These are phyloP conservation scores for Piloderma croceum DNA, from an alignment of 768 basidiomycete genomes.

Conservation along the genomic window DNA sequence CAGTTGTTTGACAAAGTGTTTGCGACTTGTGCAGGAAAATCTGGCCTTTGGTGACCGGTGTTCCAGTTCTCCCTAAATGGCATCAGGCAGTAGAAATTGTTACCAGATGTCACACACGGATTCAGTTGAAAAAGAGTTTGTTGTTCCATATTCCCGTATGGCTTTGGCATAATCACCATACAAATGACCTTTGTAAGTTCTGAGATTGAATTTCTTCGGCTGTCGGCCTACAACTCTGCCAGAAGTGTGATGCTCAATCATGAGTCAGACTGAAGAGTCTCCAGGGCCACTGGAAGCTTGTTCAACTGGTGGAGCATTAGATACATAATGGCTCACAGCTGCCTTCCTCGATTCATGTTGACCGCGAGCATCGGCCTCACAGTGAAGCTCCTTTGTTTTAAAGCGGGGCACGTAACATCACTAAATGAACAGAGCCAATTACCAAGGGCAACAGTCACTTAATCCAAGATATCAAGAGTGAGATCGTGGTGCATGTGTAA, in stretches of 20 bases:
- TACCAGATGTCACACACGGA: conserved; percentile 8
- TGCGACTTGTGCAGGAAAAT: conserved; percentile 19
- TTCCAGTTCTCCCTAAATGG: conserved; percentile 14
- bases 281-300: background rate
- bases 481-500: conserved; percentile 33
- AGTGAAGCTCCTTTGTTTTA: conserved; percentile 31
- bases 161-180: conserved; percentile 17
- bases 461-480: conserved; percentile 24
- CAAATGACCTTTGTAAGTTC: conserved; percentile 25
- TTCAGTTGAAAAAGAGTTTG: conserved; percentile 19
- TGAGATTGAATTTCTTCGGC: conserved; percentile 11
- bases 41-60: conserved; percentile 8
- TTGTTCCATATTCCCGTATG: conserved; percentile 19
- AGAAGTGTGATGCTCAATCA: background rate
- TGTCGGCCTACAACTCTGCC: background rate
- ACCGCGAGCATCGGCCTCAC: conserved; percentile 29
- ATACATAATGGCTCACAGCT: background rate
- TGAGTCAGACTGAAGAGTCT: background rate
- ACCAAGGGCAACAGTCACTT: conserved; percentile 23
- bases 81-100: background rate
- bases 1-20: conserved; percentile 24
- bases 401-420: conserved; percentile 18
- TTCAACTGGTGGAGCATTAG: background rate
- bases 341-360: conserved; percentile 8
- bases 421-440: conserved; percentile 27